Percentiles rank a stretch among this genome's conserved stretches.
These are phyloP conservation scores for Eragrostis curvula DNA, from an alignment of 176 grass and related monocot genomes.

Conservation along the genomic window DNA sequence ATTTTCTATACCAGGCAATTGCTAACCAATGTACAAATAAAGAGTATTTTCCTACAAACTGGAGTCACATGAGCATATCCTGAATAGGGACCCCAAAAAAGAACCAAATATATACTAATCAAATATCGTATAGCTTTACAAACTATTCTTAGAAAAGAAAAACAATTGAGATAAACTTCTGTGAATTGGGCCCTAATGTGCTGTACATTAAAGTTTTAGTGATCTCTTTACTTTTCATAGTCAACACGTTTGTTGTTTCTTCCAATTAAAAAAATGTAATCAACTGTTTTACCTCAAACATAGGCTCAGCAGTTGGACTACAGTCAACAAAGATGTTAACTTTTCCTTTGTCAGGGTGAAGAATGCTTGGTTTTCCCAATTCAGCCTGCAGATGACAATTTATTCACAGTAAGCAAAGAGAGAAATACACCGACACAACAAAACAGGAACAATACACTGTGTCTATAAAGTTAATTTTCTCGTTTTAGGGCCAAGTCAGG, in stretches of 20 bases:
- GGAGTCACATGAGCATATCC: not conserved
- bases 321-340: constrained; percentile 88
- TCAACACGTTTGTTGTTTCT: not conserved
- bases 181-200: not conserved
- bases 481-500: not conserved
- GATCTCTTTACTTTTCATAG: constrained; percentile 1
- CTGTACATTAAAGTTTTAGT: not conserved
- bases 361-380: constrained; percentile 77
- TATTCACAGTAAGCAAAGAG: not conserved
- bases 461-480: not conserved
- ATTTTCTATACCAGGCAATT: no score
- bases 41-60: no score
- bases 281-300: constrained; percentile 62
- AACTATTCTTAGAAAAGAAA: not conserved
- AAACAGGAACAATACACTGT: constrained; percentile 6
- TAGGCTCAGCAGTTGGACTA: constrained; percentile 73
- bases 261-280: not conserved
- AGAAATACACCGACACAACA: not conserved
- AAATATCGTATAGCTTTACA: constrained; percentile 20
- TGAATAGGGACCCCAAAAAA: not conserved
- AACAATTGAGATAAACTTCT: not conserved
- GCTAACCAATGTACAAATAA: not conserved
- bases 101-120: not conserved
- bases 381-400: constrained; percentile 61
- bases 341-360: constrained; percentile 89